Percentiles rank a stretch among this genome's conserved stretches.
Evolutionary conservation across 768 basidiomycete genomes (phyloP).

Genomic region (Boletus speciosus): DNA sequence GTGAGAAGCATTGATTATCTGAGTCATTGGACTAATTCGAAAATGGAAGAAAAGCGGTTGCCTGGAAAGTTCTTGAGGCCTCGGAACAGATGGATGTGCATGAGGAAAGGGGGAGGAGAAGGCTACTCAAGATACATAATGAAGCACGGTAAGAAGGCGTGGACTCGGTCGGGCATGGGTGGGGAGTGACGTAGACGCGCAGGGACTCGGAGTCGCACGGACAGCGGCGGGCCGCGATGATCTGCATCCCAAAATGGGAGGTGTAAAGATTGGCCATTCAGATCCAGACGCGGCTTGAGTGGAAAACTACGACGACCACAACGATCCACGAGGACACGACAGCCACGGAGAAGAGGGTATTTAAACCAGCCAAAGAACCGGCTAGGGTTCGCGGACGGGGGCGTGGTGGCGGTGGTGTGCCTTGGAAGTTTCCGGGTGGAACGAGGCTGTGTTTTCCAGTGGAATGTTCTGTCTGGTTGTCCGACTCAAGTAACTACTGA

Average conservation of each 20-base stretch:
- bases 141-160: constrained; percentile 14
- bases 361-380: too few species aligned
- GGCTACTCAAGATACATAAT: constrained; percentile 9
- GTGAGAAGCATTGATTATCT: constrained; percentile 12
- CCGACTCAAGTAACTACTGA: neutral
- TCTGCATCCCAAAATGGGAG: constrained; percentile 26
- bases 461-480: constrained; percentile 20
- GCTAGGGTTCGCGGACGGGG: too few species aligned
- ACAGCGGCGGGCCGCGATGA: constrained; percentile 14
- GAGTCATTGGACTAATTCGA: neutral
- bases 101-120: constrained; percentile 5
- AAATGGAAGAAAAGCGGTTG: neutral
- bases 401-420: constrained; percentile 8
- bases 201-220: neutral
- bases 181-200: constrained; percentile 14
- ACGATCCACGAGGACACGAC: neutral
- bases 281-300: neutral
- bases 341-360: neutral
- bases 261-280: neutral
- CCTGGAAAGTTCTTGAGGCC: neutral
- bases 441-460: constrained; percentile 31
- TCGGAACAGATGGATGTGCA: constrained; percentile 1
- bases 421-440: constrained; percentile 14
- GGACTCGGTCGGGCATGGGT: constrained; percentile 8
- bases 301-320: neutral